These are phyloP conservation scores for Cordyceps militaris DNA, from an alignment of 2,329 filamentous ascomycete genomes.

Conservation along the genomic window DNA sequence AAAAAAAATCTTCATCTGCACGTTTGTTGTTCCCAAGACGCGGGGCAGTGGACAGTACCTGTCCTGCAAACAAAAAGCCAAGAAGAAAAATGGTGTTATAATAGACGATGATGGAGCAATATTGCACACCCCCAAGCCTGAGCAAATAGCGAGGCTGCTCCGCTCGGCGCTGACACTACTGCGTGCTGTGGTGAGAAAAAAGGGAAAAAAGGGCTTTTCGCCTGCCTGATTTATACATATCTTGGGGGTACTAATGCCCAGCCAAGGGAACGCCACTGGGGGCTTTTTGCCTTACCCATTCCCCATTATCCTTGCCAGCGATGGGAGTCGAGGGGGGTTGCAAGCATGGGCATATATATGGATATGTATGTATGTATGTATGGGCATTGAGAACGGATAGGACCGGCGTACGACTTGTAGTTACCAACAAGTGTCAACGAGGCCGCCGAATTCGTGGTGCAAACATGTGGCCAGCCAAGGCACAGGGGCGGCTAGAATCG, in stretches of 20 bases:
- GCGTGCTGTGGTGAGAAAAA: neutral
- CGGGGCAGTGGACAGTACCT: neutral
- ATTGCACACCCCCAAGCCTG: neutral
- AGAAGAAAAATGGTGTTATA: neutral
- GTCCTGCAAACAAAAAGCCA: neutral
- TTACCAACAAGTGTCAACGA: neutral
- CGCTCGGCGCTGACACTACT: neutral
- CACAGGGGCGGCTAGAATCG: neutral
- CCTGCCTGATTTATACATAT: constrained; percentile 7
- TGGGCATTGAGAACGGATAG: neutral
- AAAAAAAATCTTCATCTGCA: neutral
- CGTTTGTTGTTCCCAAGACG: neutral
- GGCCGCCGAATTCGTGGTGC: neutral
- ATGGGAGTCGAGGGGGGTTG: neutral
- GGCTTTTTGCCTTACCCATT: neutral
- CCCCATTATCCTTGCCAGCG: neutral
- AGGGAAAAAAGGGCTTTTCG: neutral
- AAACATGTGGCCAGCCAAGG: neutral
- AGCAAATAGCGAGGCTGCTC: neutral
- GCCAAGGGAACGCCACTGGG: neutral
- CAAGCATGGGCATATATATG: neutral
- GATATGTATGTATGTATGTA: neutral
- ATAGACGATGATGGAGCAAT: neutral
- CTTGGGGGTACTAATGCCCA: neutral
- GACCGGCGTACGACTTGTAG: neutral